phyloP scores from a whole-genome alignment of 139 green algal genomes.

The Chlamydomonas urium region DNA sequence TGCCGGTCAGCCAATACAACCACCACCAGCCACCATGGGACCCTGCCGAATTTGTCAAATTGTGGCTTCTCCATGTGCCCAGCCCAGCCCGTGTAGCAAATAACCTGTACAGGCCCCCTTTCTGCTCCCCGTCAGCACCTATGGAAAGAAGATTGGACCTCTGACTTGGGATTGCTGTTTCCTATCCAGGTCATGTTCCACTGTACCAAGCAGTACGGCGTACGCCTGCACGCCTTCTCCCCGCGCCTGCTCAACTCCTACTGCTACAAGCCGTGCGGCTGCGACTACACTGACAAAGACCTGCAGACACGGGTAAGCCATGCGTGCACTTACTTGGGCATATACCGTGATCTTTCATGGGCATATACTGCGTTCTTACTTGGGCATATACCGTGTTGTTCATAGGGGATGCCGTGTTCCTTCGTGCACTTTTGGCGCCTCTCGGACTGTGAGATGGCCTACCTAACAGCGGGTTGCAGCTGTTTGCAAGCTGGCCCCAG shows the following conservation, averaged over 20 bases:
- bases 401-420: not conserved
- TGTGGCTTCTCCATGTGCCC: too few relatives aligned
- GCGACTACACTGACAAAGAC: constrained; percentile 11
- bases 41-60: too few relatives aligned
- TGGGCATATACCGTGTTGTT: not conserved
- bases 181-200: constrained; percentile 7
- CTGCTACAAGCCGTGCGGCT: constrained; percentile 18
- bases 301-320: not conserved
- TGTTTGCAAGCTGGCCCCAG: too few relatives aligned
- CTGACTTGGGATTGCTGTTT: too few relatives aligned
- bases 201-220: not conserved
- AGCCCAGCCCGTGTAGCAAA: too few relatives aligned
- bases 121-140: too few relatives aligned
- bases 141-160: too few relatives aligned
- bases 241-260: constrained; percentile 10
- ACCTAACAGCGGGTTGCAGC: too few relatives aligned
- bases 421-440: not conserved
- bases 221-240: constrained; percentile 11
- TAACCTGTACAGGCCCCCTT: too few relatives aligned
- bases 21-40: too few relatives aligned
- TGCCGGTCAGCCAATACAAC: too few relatives aligned
- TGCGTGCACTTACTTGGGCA: not conserved
- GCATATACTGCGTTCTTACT: not conserved
- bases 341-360: not conserved
- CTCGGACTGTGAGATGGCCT: too few relatives aligned